Conservation (phyloP, 176 grass and related monocot species). For the Eremochloa ophiuroides region DNA sequence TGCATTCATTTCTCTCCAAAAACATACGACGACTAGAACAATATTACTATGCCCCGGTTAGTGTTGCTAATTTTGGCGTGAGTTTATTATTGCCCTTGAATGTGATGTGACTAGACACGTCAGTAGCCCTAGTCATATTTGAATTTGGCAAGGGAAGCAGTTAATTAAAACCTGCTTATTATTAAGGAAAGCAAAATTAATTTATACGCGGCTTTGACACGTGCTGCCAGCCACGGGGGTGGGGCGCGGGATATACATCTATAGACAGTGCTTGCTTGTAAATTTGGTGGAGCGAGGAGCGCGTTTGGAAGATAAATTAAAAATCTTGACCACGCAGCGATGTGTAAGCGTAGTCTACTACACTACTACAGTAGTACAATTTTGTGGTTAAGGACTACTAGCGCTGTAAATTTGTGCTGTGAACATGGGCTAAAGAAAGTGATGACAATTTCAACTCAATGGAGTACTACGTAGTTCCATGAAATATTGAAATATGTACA, state of each 20-base stretch:
- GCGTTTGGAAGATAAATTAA: background rate
- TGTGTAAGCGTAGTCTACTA: background rate
- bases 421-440: background rate
- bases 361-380: background rate
- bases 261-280: background rate
- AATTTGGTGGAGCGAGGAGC: background rate
- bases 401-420: background rate
- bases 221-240: too few species aligned
- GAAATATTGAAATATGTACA: background rate
- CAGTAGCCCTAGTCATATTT: background rate
- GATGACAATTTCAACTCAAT: background rate
- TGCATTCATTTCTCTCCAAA: background rate
- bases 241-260: background rate
- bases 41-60: background rate
- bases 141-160: background rate
- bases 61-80: background rate
- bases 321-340: background rate
- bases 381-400: background rate
- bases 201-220: too few species aligned
- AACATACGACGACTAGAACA: background rate
- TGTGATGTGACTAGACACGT: background rate
- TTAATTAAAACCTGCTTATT: background rate
- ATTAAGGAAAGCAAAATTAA: background rate
- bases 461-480: background rate
- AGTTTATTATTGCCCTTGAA: too few species aligned